Percentiles rank a stretch among this genome's conserved stretches.
Evolutionary conservation across 1,139 yeast genomes (phyloP).

Genomic region (Yamadazyma atlantica): DNA sequence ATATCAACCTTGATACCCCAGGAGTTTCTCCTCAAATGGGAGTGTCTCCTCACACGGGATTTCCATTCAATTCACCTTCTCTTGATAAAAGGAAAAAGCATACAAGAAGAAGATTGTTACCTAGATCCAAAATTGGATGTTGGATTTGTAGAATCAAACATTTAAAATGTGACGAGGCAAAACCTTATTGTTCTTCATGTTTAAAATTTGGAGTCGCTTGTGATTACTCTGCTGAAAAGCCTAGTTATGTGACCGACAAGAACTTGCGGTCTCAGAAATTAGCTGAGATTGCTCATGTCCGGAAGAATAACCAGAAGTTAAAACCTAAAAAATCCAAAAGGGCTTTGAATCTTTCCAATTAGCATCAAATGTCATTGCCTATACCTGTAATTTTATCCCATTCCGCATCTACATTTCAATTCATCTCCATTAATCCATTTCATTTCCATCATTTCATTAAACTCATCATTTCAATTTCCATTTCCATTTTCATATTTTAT

Average conservation of each 20-base stretch:
- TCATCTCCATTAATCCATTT: too few relatives aligned
- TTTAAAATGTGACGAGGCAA: constrained; percentile 45
- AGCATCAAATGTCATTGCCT: too few relatives aligned
- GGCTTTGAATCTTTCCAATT: neutral
- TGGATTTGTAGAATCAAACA: constrained; percentile 54
- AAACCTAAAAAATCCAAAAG: constrained; percentile 12
- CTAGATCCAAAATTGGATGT: constrained; percentile 47
- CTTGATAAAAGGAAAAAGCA: constrained; percentile 27
- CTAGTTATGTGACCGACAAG: constrained; percentile 42
- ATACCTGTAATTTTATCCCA: too few relatives aligned
- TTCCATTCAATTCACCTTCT: constrained; percentile 4
- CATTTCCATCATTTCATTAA: neutral
- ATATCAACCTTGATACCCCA: neutral
- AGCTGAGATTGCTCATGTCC: constrained; percentile 29
- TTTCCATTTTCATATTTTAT: too few relatives aligned
- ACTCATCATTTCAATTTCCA: neutral
- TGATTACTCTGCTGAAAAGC: constrained; percentile 44
- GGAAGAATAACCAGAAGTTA: constrained; percentile 28
- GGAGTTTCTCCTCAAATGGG: neutral
- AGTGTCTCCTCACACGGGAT: too few relatives aligned
- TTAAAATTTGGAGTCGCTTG: constrained; percentile 42
- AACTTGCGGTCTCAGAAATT: constrained; percentile 36
- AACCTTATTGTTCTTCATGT: constrained; percentile 43
- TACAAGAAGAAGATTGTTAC: constrained; percentile 43
- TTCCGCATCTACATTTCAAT: too few relatives aligned